Evolutionary conservation across 2,329 filamentous ascomycete species (phyloP), one percentile per base, ranked within the genome.

Genomic region (Tolypocladium inflatum): DNA sequence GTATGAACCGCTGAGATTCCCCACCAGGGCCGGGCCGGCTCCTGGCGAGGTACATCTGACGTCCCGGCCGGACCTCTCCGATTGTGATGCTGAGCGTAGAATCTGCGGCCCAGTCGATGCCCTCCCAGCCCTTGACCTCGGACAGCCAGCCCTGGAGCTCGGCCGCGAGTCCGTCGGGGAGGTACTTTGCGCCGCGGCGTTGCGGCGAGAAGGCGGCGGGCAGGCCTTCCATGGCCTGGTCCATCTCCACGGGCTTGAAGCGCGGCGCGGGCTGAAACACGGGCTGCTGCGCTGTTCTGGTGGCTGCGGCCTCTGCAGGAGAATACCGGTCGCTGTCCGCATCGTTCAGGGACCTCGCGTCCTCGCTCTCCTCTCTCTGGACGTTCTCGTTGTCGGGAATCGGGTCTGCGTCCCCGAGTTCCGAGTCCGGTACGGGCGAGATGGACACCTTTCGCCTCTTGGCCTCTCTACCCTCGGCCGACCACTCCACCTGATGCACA

Each of bases 101-200:
- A 11, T 57, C 56, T 7, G 17, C 57, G n/a, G 38, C 13, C n/a
- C 6, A 21, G 15, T 62, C 59, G 7, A 54, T 54, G 42, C 64
- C 64, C 19, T 70, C 67, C 69, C 68, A 70, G 13, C 70, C 70
- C 59, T 71, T 74, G 30, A 76, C 67, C 26, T 76, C 73, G 0
- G 75, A 74, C 11, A 77, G 65, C 72, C 73, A 74, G 17, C 70
- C 69, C 59, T 77, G 75, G 8, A 77, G 64, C 51, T 69, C 68
- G 2, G 73, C 70, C 1, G 75, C 74, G 26, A 76, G 63, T 0
- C 75, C 75, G 21, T 70, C 68, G 4, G 70, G 55, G 0, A 75
- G 26, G 37, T 75, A 77, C 56, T 64, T 70, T 15, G 60, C 66
- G 19, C 73, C 71, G 42, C 71, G 66, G 1, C 69, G 68, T 58